Base-by-base conservation (phyloP, 2,329 filamentous ascomycete genomes). In the Endothia cerciana region DNA sequence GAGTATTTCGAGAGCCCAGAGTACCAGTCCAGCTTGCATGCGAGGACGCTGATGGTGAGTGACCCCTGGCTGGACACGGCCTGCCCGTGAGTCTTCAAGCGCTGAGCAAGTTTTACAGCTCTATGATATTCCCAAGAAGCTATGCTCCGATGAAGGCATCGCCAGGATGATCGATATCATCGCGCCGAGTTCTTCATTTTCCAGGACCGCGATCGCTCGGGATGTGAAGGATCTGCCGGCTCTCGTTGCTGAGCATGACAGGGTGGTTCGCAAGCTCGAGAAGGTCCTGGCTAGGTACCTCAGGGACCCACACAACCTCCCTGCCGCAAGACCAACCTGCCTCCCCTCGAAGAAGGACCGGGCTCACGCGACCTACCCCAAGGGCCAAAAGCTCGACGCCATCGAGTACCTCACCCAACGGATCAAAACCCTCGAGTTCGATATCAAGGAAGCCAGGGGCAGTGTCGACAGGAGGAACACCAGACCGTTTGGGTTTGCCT, bases 401-500 rank as follows among this genome's bases (percentile, higher is more conserved):
- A 98, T 99, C 73, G 92, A 97, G 69, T 98, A 97, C 73, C 83
- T 97, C 63, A 96, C 93, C 0, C 86, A 90, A 62, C 89, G 94
- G 22, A 97, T 99, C 74, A 88, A 89, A 71, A 85, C 89, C 58
- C 83, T 99, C 43, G 94, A 98, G 75, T 77, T 88, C 13, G 87
- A 96, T 74, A 93, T 99, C 77, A 92, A 91, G 74, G 88, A 95
- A 69, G 91, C 94, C 1, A 88, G 95, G 15, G 85, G 88, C 47
- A 89, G 88, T 0, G 89, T 99, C 8, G 94, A 98, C 77, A 93
- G 90, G 76, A 89, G 94, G 60, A 92, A 94, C 74, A 90, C 94
- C 19, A 91, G 97, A 85, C 85, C 92, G 0, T 99, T 94, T 74
- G 95, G 95, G 0, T 99, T 99, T 75, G 94, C 94, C 10, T 97